Base-by-base conservation (phyloP, 169 alveolate genomes). In the Miamiensis avidus region DNA sequence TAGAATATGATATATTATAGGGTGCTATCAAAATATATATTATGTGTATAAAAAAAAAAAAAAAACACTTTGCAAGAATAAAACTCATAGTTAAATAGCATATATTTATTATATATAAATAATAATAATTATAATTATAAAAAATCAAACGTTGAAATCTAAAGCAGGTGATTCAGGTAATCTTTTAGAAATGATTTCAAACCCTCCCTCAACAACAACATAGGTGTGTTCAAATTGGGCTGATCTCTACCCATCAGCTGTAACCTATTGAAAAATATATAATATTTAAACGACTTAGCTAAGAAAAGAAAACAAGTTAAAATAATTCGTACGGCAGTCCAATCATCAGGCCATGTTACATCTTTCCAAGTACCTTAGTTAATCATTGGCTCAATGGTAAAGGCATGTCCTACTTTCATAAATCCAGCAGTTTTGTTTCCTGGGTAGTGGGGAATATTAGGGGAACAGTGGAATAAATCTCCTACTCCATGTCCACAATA, bases 401-500 rank as follows among this genome's bases (percentile, higher is more conserved):
- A 99, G 49, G 98, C 98, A 91, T 99, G 99, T 0, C 99, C 99
- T 26, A 99, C 98, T 91, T 97, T 97, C 98, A 95, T 95, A 82
- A 87, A 85, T n/a, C 98, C 98, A n/a, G 97, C 97, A n/a, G 99
- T 99, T 91, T 99, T 99, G 94, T 99, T 99, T 83, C 98, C 98
- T 78, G 96, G 92, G 96, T 98, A 99, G 91, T 99, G 99, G 16
- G 99, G 99, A 30, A 99, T 93, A 89, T 97, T 95, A 20, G 99
- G 99, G 4, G 98, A 94, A 33, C 98, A 91, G 91, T 99, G 99
- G 95, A 99, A 99, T 25, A 97, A 93, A 74, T 95, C 94, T 15
- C 99, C 99, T 65, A 98, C 97, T 20, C 99, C 99, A 90, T 99
- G 99, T 34, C 99, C 99, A 78, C 98, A 97, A 93, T 96, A 98